phyloP scores from a whole-genome alignment of 2,329 filamentous ascomycete genomes.

The Ramularia endophylla region DNA sequence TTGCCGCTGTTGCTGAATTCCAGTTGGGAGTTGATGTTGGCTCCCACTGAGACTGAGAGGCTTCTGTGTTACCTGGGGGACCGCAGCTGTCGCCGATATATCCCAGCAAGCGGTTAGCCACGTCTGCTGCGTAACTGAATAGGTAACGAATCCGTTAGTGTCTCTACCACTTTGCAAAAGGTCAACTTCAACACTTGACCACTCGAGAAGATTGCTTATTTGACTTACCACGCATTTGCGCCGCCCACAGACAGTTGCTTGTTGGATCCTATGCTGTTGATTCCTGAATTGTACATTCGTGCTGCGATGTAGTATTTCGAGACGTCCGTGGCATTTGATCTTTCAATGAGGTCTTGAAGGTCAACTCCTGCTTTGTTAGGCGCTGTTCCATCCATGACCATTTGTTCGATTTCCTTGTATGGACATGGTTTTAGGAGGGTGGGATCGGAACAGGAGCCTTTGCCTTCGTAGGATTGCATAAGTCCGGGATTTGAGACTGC shows the following conservation, averaged over 20 bases:
- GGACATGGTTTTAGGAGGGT: conserved; percentile 34
- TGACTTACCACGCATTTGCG: conserved; percentile 24
- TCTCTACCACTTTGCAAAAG: not conserved
- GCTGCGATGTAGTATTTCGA: conserved; percentile 42
- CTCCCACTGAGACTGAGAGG: too few relatives aligned
- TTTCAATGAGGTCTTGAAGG: conserved; percentile 33
- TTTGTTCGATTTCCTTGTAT: conserved; percentile 29
- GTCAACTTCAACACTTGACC: conserved; percentile 4
- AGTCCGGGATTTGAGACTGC: conserved; percentile 40
- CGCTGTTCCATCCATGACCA: conserved; percentile 38
- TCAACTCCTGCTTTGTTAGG: conserved; percentile 39
- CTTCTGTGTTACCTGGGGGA: too few relatives aligned
- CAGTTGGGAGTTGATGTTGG: too few relatives aligned
- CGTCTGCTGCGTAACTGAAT: conserved; percentile 12
- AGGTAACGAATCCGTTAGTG: too few relatives aligned
- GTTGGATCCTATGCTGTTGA: not conserved
- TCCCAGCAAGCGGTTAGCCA: conserved; percentile 12
- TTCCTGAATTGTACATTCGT: conserved; percentile 45
- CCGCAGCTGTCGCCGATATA: conserved; percentile 2
- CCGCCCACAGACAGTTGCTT: conserved; percentile 37
- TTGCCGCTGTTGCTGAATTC: too few relatives aligned
- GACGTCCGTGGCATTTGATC: conserved; percentile 26
- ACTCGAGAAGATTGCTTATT: not conserved
- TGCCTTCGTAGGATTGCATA: conserved; percentile 40
- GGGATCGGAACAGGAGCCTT: conserved; percentile 21